Conservation (phyloP, 75 land plant species). For the Chamaecyparis obtusa region DNA sequence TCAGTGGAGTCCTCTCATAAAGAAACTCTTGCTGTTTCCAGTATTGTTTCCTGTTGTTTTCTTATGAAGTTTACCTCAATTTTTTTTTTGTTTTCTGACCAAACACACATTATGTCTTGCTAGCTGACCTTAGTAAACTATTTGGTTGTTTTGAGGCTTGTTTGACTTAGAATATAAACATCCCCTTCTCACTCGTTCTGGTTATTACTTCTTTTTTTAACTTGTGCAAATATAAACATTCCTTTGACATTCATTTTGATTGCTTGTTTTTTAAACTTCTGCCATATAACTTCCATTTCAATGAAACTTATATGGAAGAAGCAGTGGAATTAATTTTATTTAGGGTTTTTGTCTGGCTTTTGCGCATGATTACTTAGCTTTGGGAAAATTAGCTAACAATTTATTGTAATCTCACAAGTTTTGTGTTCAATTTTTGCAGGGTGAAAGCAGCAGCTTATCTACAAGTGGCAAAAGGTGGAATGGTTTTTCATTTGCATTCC, state of each 20-base stretch:
- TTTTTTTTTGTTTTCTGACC: neutral
- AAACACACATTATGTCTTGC: neutral
- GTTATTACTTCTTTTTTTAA: neutral
- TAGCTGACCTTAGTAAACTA: neutral
- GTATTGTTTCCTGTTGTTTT: neutral
- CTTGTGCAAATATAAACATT: neutral
- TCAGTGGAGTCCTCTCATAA: no score
- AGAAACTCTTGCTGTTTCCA: neutral
- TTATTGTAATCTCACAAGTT: neutral
- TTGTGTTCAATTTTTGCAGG: slow-evolving; percentile 2
- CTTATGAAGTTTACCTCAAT: neutral
- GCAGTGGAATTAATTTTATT: slow-evolving; percentile 1
- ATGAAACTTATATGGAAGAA: neutral
- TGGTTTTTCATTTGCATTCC: neutral
- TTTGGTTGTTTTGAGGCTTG: neutral
- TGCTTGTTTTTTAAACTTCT: neutral
- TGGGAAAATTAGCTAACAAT: neutral
- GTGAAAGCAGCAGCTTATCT: slow-evolving; percentile 10
- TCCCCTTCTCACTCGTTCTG: neutral
- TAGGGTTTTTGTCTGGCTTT: neutral
- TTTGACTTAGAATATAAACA: neutral
- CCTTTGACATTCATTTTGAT: neutral
- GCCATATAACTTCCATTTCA: neutral
- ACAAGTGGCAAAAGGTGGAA: slow-evolving; percentile 1
- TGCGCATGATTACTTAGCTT: neutral